Percentiles rank a stretch among this genome's conserved stretches.
Conservation (phyloP, 2,329 filamentous ascomycete species). For the Penicillium paneum region DNA sequence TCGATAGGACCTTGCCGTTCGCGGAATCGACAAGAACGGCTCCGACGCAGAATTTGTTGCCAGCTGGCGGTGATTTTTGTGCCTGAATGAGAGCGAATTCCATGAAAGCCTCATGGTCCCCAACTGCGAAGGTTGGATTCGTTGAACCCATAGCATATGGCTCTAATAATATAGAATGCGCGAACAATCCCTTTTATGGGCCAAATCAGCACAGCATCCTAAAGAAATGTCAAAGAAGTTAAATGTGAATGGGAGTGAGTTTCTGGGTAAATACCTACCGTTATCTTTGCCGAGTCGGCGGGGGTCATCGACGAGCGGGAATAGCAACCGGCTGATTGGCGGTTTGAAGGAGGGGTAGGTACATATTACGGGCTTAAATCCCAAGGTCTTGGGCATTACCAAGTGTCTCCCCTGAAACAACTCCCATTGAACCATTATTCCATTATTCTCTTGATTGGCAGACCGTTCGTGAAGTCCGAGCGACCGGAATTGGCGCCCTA, state of each 20-base stretch:
- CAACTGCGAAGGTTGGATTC: slow-evolving; percentile 15
- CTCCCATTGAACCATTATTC: not conserved
- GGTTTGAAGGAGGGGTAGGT: not conserved
- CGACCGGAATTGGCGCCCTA: not conserved
- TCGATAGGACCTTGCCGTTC: slow-evolving; percentile 41
- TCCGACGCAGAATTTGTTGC: slow-evolving; percentile 45
- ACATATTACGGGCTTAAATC: not conserved
- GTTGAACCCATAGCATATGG: not conserved
- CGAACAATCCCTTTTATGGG: not conserved
- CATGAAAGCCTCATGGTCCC: slow-evolving; percentile 42
- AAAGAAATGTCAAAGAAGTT: not conserved
- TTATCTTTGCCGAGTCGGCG: not conserved
- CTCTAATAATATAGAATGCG: not conserved
- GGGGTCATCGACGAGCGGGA: not conserved
- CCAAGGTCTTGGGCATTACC: no score
- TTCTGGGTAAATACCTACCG: not conserved
- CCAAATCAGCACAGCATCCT: not conserved
- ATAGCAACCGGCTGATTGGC: not conserved
- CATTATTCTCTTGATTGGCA: not conserved
- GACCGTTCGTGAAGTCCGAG: not conserved
- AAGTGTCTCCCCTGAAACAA: not conserved
- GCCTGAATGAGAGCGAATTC: slow-evolving; percentile 31
- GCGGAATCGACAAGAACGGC: slow-evolving; percentile 41
- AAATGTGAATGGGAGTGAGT: no score
- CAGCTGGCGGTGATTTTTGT: slow-evolving; percentile 37